Conservation (phyloP, 345 rosid genomes). For the Eucalyptus brandiana region DNA sequence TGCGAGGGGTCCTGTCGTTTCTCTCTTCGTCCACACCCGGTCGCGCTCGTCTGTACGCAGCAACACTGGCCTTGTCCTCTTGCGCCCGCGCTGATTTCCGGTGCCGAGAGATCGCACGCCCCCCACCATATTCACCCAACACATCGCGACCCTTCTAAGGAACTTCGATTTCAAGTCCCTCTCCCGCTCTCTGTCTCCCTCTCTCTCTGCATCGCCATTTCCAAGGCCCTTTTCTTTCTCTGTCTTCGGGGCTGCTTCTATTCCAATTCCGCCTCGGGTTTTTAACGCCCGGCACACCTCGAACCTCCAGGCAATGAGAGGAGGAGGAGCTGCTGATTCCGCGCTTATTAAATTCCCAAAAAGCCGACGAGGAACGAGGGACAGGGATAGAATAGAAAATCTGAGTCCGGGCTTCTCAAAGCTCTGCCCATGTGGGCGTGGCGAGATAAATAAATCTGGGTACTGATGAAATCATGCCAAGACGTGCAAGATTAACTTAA, state of each 20-base stretch:
- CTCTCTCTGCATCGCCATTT: conserved; percentile 23
- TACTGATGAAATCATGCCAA: conserved; percentile 56
- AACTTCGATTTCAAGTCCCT: neutral
- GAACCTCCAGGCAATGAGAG: neutral
- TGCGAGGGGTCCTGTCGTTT: neutral
- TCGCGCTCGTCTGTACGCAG: neutral
- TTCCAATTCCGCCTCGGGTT: neutral
- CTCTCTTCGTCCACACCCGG: neutral
- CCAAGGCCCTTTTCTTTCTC: conserved; percentile 1
- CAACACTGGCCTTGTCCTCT: conserved; percentile 34
- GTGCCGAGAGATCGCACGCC: conserved; percentile 17
- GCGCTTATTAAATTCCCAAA: neutral
- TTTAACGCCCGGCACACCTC: neutral
- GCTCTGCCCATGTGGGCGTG: conserved; percentile 57
- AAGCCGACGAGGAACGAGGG: neutral
- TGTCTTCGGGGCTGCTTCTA: neutral
- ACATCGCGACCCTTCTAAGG: conserved; percentile 15
- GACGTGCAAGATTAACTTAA: neutral
- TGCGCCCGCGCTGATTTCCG: neutral
- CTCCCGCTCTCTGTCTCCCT: neutral
- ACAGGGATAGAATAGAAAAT: conserved; percentile 6
- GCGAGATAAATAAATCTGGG: conserved; percentile 50
- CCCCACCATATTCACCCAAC: conserved; percentile 36
- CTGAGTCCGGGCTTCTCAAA: conserved; percentile 24
- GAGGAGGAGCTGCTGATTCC: neutral